Evolutionary conservation across 352 stramenopile genomes (phyloP).

Genomic region (Phytophthora parvispora): DNA sequence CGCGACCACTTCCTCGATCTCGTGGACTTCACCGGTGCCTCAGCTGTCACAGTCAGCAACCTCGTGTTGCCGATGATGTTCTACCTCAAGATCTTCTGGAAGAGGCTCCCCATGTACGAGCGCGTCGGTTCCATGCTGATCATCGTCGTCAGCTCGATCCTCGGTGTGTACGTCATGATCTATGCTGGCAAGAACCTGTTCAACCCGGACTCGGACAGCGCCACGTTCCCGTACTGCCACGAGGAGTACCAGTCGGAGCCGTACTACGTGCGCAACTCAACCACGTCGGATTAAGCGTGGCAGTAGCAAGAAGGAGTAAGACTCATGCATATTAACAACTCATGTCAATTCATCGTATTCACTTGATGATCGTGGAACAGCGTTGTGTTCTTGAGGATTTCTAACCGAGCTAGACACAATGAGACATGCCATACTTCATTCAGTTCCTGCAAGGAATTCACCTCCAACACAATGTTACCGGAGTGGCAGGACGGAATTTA

Average conservation of each 20-base stretch:
- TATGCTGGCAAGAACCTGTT: conserved; percentile 53
- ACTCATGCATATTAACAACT: not conserved
- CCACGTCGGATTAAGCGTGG: conserved; percentile 13
- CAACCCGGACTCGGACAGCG: conserved; percentile 29
- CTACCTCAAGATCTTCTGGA: conserved; percentile 61
- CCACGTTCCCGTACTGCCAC: conserved; percentile 68
- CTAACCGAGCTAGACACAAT: too few relatives aligned
- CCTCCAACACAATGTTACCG: too few relatives aligned
- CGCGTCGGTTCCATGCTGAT: conserved; percentile 41
- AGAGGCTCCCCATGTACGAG: conserved; percentile 51
- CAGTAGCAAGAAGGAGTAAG: too few relatives aligned
- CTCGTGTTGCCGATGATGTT: conserved; percentile 56
- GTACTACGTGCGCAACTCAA: conserved; percentile 54
- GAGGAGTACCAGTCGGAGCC: conserved; percentile 47
- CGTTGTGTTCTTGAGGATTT: too few relatives aligned
- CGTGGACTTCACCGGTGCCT: conserved; percentile 60
- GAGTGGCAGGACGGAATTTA: too few relatives aligned
- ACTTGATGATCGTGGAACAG: too few relatives aligned
- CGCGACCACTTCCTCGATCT: conserved; percentile 58
- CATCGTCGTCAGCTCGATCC: conserved; percentile 39
- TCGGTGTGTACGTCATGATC: conserved; percentile 56
- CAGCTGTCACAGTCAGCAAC: conserved; percentile 42
- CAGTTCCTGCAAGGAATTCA: too few relatives aligned
- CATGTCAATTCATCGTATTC: too few relatives aligned
- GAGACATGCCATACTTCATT: too few relatives aligned